Percentiles rank a stretch among this genome's conserved stretches.
Conservation (phyloP, 1,284 basidiomycete genomes). For the Sanghuangporus sanghuang region DNA sequence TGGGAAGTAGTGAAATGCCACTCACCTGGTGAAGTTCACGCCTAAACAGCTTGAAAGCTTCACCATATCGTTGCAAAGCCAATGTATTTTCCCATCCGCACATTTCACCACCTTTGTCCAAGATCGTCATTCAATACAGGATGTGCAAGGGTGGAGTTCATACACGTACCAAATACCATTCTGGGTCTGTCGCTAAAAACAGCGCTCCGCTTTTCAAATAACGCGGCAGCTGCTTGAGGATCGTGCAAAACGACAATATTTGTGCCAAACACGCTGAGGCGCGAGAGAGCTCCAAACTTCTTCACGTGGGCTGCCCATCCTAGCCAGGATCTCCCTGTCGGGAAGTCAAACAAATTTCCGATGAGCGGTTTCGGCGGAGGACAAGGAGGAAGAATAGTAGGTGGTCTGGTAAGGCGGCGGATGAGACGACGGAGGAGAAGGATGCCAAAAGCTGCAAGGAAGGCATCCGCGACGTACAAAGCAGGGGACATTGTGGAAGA, state of each 20-base stretch:
- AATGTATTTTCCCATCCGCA: slow-evolving; percentile 17
- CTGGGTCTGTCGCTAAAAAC: slow-evolving; percentile 16
- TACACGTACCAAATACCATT: slow-evolving; percentile 9
- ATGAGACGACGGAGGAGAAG: slow-evolving; percentile 5
- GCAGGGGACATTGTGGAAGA: background rate
- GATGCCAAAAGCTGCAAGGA: slow-evolving; percentile 7
- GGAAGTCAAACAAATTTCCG: slow-evolving; percentile 16
- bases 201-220: slow-evolving; percentile 15
- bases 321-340: slow-evolving; percentile 12
- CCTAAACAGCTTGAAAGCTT: slow-evolving; percentile 10
- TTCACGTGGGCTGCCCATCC: slow-evolving; percentile 7
- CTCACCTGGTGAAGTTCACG: slow-evolving; percentile 13
- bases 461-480: slow-evolving; percentile 1
- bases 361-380: slow-evolving; percentile 13
- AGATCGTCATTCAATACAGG: background rate
- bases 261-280: slow-evolving; percentile 13
- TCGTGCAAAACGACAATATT: slow-evolving; percentile 16
- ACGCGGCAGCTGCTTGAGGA: background rate
- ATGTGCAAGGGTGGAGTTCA: background rate
- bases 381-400: slow-evolving; percentile 11
- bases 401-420: background rate
- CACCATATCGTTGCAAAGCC: slow-evolving; percentile 12
- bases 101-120: background rate
- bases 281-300: slow-evolving; percentile 13
- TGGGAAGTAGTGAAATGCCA: background rate